phyloP scores from a whole-genome alignment of 306 rosid species.

The Cotoneaster glaucophyllus region DNA sequence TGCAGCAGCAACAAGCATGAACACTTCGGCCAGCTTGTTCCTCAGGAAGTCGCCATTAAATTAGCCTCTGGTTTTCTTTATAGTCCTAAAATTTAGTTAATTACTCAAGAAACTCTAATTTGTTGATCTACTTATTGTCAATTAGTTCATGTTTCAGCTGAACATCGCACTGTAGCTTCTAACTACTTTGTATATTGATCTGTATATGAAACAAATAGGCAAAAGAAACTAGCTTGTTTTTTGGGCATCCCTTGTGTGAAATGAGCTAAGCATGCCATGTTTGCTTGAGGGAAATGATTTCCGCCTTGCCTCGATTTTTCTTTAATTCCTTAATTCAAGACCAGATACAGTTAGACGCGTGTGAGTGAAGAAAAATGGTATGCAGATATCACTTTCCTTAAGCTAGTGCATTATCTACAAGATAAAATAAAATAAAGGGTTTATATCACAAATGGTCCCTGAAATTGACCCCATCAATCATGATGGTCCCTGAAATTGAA shows the following conservation, averaged over 20 bases:
- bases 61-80: not conserved
- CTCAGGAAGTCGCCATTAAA: slow-evolving; percentile 16
- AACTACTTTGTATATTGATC: slow-evolving; percentile 45
- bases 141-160: slow-evolving; percentile 6
- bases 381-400: not conserved
- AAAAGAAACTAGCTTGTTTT: not conserved
- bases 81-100: slow-evolving; percentile 21
- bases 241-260: not conserved
- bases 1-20: slow-evolving; percentile 1
- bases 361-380: no score
- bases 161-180: slow-evolving; percentile 24
- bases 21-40: slow-evolving; percentile 12
- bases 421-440: not conserved
- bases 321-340: no score
- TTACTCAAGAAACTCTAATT: slow-evolving; percentile 10
- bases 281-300: no score
- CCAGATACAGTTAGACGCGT: not conserved
- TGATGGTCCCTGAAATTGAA: no score
- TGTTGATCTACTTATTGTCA: not conserved
- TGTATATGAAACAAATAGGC: slow-evolving; percentile 52
- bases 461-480: no score
- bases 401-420: not conserved
- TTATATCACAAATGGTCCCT: no score
- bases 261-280: not conserved
- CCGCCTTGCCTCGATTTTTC: no score